A percentile compares a stretch with the other conserved stretches of the same genome.
phyloP scores from a whole-genome alignment of 305 asterid genomes.

The Rubia tinctorum region DNA sequence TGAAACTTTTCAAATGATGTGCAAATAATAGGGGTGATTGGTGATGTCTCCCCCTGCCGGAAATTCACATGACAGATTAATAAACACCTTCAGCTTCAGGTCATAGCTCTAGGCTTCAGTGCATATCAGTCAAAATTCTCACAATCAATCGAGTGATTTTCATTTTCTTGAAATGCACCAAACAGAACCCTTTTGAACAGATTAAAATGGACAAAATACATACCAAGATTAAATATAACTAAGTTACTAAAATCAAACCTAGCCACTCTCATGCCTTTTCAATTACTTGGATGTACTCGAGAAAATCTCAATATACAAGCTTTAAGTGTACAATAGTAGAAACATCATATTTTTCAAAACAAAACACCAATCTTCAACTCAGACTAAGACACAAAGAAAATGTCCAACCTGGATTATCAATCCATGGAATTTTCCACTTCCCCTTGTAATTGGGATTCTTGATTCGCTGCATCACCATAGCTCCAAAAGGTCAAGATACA shows the following conservation, averaged over 20 bases:
- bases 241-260: background rate
- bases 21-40: background rate
- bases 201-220: background rate
- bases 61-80: too few relatives aligned
- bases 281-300: slow-evolving; percentile 2
- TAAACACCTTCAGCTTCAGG: background rate
- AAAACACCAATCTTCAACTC: background rate
- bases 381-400: background rate
- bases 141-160: background rate
- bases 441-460: slow-evolving; percentile 92
- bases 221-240: background rate
- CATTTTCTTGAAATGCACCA: background rate
- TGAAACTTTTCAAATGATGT: background rate
- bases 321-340: background rate
- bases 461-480: slow-evolving; percentile 48
- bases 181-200: background rate
- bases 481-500: slow-evolving; percentile 7
- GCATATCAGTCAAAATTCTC: background rate
- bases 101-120: background rate
- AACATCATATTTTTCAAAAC: background rate
- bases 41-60: too few relatives aligned
- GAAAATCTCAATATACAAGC: background rate
- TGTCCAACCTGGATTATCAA: slow-evolving; percentile 85
- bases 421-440: slow-evolving; percentile 95
- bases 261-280: background rate